Percentiles rank a stretch among this genome's conserved stretches.
Conservation (phyloP, 257 asterid species). For the Scutellaria galericulata region DNA sequence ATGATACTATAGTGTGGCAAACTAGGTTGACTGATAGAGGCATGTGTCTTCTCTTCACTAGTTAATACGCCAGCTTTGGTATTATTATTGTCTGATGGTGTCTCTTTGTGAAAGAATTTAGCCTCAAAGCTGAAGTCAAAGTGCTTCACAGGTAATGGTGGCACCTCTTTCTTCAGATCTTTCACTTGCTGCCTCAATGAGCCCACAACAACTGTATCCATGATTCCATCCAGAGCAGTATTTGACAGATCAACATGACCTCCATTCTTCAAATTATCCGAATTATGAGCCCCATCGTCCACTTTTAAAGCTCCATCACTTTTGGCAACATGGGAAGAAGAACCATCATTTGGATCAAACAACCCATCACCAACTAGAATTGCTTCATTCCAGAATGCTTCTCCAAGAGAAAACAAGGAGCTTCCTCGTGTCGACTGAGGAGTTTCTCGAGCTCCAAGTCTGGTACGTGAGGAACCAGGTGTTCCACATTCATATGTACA, state of each 20-base stretch:
- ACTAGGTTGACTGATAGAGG: conserved; percentile 44
- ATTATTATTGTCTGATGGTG: conserved; percentile 40
- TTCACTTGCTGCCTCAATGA: conserved; percentile 49
- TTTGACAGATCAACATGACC: conserved; percentile 37
- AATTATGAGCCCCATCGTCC: conserved; percentile 42
- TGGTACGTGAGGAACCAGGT: conserved; percentile 51
- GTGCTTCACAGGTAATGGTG: conserved; percentile 95
- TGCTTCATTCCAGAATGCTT: conserved; percentile 96
- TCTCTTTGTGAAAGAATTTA: conserved; percentile 43
- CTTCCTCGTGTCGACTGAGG: conserved; percentile 76
- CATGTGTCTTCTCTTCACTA: conserved; percentile 37
- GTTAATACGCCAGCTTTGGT: conserved; percentile 36
- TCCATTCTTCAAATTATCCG: conserved; percentile 50
- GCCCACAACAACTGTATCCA: conserved; percentile 46
- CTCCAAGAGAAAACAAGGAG: conserved; percentile 93
- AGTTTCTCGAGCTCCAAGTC: conserved; percentile 53
- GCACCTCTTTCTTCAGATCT: conserved; percentile 60
- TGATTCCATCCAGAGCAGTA: conserved; percentile 34
- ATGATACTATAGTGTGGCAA: conserved; percentile 27
- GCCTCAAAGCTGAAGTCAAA: conserved; percentile 81
- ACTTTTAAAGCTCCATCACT: conserved; percentile 42
- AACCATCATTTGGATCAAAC: conserved; percentile 49
- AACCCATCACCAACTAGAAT: conserved; percentile 88
- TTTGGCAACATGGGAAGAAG: conserved; percentile 48
- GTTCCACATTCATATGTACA: conserved; percentile 55